These are phyloP conservation scores for Lactarius hengduanensis DNA, from an alignment of 768 basidiomycete species.

Conservation along the genomic window DNA sequence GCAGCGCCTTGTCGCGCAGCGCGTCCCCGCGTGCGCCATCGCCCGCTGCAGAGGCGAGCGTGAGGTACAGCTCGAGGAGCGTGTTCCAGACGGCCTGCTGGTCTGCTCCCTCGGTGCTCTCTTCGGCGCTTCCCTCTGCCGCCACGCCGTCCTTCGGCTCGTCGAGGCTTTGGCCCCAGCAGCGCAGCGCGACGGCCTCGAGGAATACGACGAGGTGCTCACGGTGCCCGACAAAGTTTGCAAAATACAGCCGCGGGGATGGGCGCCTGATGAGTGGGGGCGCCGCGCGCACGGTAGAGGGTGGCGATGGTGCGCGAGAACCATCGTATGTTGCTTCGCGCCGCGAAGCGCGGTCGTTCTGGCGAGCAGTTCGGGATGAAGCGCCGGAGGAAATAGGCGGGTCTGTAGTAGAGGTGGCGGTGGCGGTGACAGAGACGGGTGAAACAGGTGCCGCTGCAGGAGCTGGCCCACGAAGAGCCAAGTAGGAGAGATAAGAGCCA, in stretches of 20 bases:
- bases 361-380: conserved; percentile 20
- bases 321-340: conserved; percentile 41
- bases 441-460: conserved; percentile 42
- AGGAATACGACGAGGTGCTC: conserved; percentile 82
- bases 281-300: conserved; percentile 28
- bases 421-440: conserved; percentile 37
- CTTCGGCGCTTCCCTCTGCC: conserved; percentile 27
- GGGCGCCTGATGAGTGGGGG: conserved; percentile 49
- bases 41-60: conserved; percentile 42
- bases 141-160: conserved; percentile 30
- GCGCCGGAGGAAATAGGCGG: conserved; percentile 24
- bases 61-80: conserved; percentile 87
- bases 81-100: conserved; percentile 95
- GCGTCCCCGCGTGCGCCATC: conserved; percentile 32
- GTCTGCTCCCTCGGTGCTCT: conserved; percentile 49
- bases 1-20: conserved; percentile 63
- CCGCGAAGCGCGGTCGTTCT: conserved; percentile 33
- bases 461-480: conserved; percentile 65
- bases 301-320: conserved; percentile 34
- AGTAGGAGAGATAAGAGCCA: conserved; percentile 77
- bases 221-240: conserved; percentile 91
- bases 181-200: conserved; percentile 74
- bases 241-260: conserved; percentile 85
- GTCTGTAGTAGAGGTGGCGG: conserved; percentile 36
- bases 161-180: conserved; percentile 78